Evolutionary conservation across 2,329 filamentous ascomycete species (phyloP), one percentile per base, ranked within the genome.

Genomic region (Trichophyton mentagrophytes): DNA sequence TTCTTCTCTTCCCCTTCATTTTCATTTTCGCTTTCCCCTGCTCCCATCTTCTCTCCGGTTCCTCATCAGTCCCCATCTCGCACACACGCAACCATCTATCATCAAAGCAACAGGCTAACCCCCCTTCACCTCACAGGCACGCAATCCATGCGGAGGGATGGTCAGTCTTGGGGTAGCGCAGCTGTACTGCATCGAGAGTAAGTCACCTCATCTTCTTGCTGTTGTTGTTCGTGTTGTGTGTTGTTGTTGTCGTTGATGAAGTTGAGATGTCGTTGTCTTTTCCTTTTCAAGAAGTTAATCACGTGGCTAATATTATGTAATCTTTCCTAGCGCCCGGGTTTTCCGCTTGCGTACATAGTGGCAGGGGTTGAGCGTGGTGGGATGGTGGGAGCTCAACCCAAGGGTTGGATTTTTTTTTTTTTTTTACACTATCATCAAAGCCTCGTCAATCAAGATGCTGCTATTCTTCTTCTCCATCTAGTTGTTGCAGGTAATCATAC

Each of bases 301-400:
- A 53, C 49, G 49, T 53, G 49, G 22, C 49, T 27, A n/a, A 53
- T 15, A 30, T 57, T 58, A 58, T 59, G 55, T 60, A 58, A 60
- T 58, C 44, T 57, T 55, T 55, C 44, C n/a, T 40, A 59, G 49
- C 49, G 25, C 22, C 27, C 49, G 49, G n/a, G 20, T 30, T 53
- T 33, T 33, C 22, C 27, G 22, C 27, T 53, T 53, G 49, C 49
- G 49, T 9, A 30, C 3, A 15, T 33, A 25, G 49, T 3, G 49
- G 49, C 49, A 53, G 49, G 49, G 49, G 13, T 22, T 30, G 49
- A 53, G 49, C 49, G 49, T 30, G 49, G 49, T 15, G 49, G 49
- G 49, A 30, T 53, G 49, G 49, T 25, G 49, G 49, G 49, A 30
- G 49, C 27, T 53, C 49, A 53, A 7, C 49, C 49, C 46, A 49